Percentiles rank a stretch among this genome's conserved stretches.
phyloP scores from a whole-genome alignment of 257 asterid species.

The Solanum sparsipilum region DNA sequence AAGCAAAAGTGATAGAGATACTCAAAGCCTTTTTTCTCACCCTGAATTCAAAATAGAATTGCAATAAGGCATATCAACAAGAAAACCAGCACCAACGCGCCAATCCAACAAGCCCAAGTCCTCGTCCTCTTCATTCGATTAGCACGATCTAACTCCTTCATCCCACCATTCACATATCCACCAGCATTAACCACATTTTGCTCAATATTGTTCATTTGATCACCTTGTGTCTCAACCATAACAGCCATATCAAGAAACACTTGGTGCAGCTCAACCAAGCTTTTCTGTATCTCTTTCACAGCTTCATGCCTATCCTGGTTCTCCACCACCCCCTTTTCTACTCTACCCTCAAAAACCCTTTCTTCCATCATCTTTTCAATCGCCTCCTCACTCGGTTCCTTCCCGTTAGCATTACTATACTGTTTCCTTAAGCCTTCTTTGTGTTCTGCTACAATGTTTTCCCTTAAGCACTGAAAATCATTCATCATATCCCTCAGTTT shows the following conservation, averaged over 20 bases:
- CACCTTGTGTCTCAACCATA: constrained; percentile 76
- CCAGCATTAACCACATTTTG: constrained; percentile 53
- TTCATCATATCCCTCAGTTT: constrained; percentile 55
- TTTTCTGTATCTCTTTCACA: constrained; percentile 56
- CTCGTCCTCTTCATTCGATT: constrained; percentile 32
- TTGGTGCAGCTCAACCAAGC: constrained; percentile 60
- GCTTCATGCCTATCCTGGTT: constrained; percentile 50
- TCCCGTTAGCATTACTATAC: constrained; percentile 32
- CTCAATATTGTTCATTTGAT: constrained; percentile 64
- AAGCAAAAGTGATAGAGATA: neutral
- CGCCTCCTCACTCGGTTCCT: constrained; percentile 42
- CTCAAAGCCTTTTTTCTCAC: neutral
- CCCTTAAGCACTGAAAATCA: constrained; percentile 62
- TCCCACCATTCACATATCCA: constrained; percentile 24
- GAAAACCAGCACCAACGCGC: constrained; percentile 36
- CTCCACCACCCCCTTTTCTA: constrained; percentile 32
- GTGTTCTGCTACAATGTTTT: constrained; percentile 37
- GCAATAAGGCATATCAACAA: constrained; percentile 48
- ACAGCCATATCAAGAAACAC: constrained; percentile 88
- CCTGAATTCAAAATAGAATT: constrained; percentile 31
- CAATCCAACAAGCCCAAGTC: constrained; percentile 58
- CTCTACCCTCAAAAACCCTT: constrained; percentile 26
- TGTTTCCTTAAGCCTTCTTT: constrained; percentile 44
- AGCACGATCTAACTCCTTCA: constrained; percentile 56
- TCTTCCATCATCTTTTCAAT: constrained; percentile 35